Evolutionary conservation across 352 stramenopile species (phyloP), one percentile per base, ranked within the genome.

Genomic region (Globisporangium nagaii): DNA sequence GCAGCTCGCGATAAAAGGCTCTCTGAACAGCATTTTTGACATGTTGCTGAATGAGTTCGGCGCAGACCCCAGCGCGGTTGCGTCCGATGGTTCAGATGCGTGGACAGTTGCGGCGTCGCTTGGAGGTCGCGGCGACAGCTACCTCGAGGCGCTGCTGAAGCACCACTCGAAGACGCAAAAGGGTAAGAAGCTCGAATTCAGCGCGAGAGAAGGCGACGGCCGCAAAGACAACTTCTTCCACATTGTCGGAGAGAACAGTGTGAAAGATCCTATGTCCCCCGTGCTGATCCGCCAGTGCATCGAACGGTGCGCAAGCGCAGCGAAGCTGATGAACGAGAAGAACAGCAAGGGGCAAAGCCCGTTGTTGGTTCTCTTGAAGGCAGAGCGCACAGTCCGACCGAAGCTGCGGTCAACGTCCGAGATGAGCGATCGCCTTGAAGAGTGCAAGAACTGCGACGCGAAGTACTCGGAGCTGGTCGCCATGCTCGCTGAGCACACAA

Each of bases 181-280:
- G 49, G 64, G 46, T 32, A 70, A 68, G 19, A 60, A 62, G 17
- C 35, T 88, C 19, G 57, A 68, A 10, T 50, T 86, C 11, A 46
- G 41, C 19, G 40, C 44, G 22, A 28, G 68, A 62, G 59, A 58
- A 44, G 56, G 45, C 13, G 15, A 56, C 17, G 15, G 53, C 3
- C 49, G 43, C 13, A 56, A 63, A n/a, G 62, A 79, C 32, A 90
- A 88, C 30, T 76, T 88, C 41, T 88, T 92, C 42, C 81, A 92
- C 36, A 65, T 77, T 7, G 54, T 90, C 1, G 79, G 63, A 10
- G 2, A 35, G 1, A 65, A 70, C 28, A 30, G 56, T 13, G 58
- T 44, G 17, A 63, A 47, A 39, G 31, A 53, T 9, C 53, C 67
- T 12, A 55, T 71, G 17, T 58, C 52, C 0, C 63, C 69, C 1